Base-by-base conservation (phyloP, 208 protist species). In the Angomonas deanei region DNA sequence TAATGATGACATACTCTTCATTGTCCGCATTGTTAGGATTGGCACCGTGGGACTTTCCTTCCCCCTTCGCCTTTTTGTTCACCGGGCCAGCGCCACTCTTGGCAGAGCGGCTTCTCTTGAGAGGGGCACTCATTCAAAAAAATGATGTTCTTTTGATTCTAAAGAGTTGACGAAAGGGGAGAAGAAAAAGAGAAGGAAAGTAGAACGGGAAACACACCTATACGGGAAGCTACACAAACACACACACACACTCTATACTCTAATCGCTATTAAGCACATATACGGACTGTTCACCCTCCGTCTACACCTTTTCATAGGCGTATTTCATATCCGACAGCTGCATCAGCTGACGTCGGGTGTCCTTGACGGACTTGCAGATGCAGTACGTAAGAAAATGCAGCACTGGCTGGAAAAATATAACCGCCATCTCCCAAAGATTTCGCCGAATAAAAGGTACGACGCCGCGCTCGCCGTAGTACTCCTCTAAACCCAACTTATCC, bases 401-500 rank as follows among this genome's bases (percentile, higher is more conserved):
- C 8, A 88, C 42, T 2, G 87, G 87, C 67, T 94, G 82, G 82
- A 84, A 94, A 39, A 84, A 26, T 2, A 79, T 71, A 21, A 89
- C 54, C 50, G 83, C 47, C 33, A 84, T 67, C 67, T 82, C 3
- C 19, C 5, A 28, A 27, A 32, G 26, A 11, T 5, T 19, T 34
- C 27, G 5, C 13, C 27, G 50, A 32, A 32, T 19, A 32, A 56
- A 30, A 56, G 6, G 26, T 53, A 42, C 54, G 48, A 60, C 0
- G 31, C 57, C 21, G 5, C 2, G 15, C 49, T 33, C 4, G 5
- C 23, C 60, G 36, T 65, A 21, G 24, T 3, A 17, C 23, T 32
- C 21, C 46, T 65, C 42, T 15, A 8, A 42, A 30, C 23, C 23
- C 36, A 53, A 31, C 21, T 56, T 3, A 13, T 32, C 10, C 2